Conservation (phyloP, 306 rosid species). For the Macrotyloma uniflorum region DNA sequence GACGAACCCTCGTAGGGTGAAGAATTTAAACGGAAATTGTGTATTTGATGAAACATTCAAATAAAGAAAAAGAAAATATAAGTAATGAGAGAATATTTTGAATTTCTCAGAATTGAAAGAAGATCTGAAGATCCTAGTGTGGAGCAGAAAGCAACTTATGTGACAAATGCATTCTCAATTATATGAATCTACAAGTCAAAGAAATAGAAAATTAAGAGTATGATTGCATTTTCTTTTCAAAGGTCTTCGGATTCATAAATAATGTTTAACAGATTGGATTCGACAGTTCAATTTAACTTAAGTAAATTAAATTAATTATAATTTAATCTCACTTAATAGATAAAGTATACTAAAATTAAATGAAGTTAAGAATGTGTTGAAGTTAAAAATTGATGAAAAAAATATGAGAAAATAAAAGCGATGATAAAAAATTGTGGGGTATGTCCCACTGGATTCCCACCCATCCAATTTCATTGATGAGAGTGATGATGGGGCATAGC, state of each 20-base stretch:
- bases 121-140: neutral
- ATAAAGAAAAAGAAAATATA: neutral
- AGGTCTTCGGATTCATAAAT: neutral
- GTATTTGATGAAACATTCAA: neutral
- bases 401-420: neutral
- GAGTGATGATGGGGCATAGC: constrained; percentile 45
- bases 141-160: neutral
- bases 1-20: neutral
- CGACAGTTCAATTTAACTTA: too few relatives aligned
- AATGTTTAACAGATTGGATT: too few relatives aligned
- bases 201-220: neutral
- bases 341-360: too few relatives aligned
- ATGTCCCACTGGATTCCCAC: constrained; percentile 27
- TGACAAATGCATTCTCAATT: neutral
- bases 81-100: neutral
- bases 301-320: too few relatives aligned
- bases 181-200: neutral
- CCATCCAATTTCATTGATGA: constrained; percentile 46
- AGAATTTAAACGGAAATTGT: neutral
- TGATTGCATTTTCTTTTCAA: neutral
- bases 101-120: neutral
- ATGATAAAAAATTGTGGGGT: neutral
- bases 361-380: too few relatives aligned
- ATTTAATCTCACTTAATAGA: too few relatives aligned
- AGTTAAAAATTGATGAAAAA: neutral